A percentile compares a stretch with the other conserved stretches of the same genome.
Conservation (phyloP, 164 flowering plant genomes). For the Magnolia changhungtana region DNA sequence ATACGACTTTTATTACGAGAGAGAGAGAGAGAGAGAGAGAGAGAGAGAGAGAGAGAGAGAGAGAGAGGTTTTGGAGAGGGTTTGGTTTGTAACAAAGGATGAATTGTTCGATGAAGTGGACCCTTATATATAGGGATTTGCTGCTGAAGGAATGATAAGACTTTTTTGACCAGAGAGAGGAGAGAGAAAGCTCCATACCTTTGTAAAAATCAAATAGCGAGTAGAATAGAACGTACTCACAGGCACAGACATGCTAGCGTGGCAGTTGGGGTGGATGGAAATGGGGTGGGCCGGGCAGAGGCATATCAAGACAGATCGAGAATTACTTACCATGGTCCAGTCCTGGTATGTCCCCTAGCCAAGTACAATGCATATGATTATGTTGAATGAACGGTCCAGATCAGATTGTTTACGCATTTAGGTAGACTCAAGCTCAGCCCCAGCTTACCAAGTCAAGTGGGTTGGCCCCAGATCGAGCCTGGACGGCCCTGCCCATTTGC, state of each 20-base stretch:
- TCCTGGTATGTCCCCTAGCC: not conserved
- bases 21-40: not conserved
- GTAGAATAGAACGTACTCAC: not conserved
- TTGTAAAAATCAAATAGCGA: no score
- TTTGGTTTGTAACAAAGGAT: not conserved
- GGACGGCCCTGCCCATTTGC: no score
- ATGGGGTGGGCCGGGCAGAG: no score
- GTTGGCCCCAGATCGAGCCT: no score
- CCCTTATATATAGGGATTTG: not conserved
- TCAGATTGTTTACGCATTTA: not conserved
- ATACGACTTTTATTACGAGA: not conserved
- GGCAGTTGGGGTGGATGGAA: no score
- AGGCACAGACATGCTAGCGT: no score
- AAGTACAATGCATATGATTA: not conserved
- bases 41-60: not conserved
- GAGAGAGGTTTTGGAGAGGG: not conserved
- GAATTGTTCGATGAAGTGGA: not conserved
- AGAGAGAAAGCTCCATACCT: not conserved
- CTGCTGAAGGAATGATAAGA: not conserved
- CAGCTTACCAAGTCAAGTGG: no score
- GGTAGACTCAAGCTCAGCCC: no score
- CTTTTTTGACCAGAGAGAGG: not conserved
- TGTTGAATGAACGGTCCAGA: not conserved
- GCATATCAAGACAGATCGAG: no score
- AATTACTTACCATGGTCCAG: not conserved